Conservation (phyloP, 148 eudicot species). For the Fallopia convolvulus region DNA sequence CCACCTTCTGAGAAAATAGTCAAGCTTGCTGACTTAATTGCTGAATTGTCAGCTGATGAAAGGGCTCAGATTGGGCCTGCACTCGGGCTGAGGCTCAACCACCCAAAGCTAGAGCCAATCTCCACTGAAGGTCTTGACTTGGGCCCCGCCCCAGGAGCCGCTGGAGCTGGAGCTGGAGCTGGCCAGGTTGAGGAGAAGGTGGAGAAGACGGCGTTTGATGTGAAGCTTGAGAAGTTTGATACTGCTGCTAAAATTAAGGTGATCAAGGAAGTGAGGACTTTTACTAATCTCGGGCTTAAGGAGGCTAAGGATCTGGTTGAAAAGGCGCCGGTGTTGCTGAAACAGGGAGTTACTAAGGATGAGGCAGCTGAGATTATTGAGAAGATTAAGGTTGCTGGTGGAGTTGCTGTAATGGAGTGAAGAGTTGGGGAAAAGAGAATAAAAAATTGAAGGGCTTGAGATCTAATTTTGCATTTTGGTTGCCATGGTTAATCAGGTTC, state of each 20-base stretch:
- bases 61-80: conserved; percentile 64
- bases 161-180: conserved; percentile 28
- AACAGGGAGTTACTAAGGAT: conserved; percentile 84
- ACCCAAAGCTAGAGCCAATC: conserved; percentile 59
- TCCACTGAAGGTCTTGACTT: conserved; percentile 62
- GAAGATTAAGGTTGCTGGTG: conserved; percentile 77
- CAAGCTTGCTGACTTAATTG: conserved; percentile 51
- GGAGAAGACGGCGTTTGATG: conserved; percentile 77
- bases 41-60: conserved; percentile 60
- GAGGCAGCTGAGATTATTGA: conserved; percentile 70
- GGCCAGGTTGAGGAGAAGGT: conserved; percentile 61
- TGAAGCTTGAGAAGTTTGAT: conserved; percentile 81
- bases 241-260: conserved; percentile 80
- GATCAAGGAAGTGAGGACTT: conserved; percentile 79
- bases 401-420: conserved; percentile 75
- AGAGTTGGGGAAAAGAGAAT: background rate
- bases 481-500: background rate
- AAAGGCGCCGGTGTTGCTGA: conserved; percentile 60
- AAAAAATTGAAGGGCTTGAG: background rate
- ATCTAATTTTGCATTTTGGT: background rate
- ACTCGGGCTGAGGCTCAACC: conserved; percentile 45
- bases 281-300: conserved; percentile 71
- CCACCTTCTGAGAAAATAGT: conserved; percentile 74
- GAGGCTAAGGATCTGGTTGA: conserved; percentile 88
- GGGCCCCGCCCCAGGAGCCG: conserved; percentile 32